phyloP scores from a whole-genome alignment of 345 rosid species.

The Zanthoxylum bungeanum region DNA sequence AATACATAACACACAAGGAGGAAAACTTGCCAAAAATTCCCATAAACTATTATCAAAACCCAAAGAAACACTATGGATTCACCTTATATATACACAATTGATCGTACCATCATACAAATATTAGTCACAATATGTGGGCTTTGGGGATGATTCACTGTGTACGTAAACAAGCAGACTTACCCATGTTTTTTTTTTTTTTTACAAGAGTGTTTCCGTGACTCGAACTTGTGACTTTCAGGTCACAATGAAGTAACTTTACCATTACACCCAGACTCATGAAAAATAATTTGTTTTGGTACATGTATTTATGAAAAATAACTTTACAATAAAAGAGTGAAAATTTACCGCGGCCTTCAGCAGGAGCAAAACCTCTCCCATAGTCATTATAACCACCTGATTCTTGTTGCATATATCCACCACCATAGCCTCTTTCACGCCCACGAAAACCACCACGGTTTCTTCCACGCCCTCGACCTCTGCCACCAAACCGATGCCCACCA shows the following conservation, averaged over 20 bases:
- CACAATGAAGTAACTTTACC: too few species aligned
- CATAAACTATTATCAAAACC: neutral
- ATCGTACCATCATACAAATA: neutral
- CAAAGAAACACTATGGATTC: neutral
- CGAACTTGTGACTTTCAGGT: too few species aligned
- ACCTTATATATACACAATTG: neutral
- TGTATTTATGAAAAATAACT: neutral
- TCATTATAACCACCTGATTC: conserved; percentile 26
- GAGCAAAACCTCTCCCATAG: conserved; percentile 18
- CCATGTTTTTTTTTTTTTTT: too few species aligned
- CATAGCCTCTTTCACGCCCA: conserved; percentile 25
- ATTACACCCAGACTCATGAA: too few species aligned
- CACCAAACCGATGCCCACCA: conserved; percentile 20
- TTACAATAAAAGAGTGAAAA: neutral
- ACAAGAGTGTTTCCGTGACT: too few species aligned
- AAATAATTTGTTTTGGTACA: neutral
- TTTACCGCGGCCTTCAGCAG: conserved; percentile 18
- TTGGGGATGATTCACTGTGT: too few species aligned
- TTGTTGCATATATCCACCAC: conserved; percentile 20
- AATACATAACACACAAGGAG: neutral
- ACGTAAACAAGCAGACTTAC: too few species aligned
- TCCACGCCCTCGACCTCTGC: conserved; percentile 24
- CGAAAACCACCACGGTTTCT: conserved; percentile 7
- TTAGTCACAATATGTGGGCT: neutral
- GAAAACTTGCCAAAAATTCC: neutral